Percentiles rank a stretch among this genome's conserved stretches.
Conservation (phyloP, 768 basidiomycete species). For the Agaricus sinodeliciosus region DNA sequence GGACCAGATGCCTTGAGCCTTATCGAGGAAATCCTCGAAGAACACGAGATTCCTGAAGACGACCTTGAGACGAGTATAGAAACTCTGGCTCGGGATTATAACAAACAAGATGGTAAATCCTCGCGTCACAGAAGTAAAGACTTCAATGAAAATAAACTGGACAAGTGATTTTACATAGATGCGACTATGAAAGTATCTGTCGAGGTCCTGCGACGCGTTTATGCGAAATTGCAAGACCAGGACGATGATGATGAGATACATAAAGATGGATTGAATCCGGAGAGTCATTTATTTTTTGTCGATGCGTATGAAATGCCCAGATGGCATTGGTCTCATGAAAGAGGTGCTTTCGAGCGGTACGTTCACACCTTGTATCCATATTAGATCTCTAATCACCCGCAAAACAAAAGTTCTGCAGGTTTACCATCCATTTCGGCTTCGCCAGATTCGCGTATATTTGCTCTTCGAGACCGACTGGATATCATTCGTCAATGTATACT, state of each 20-base stretch:
- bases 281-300: conserved; percentile 75
- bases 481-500: conserved; percentile 91
- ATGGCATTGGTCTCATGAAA: conserved; percentile 85
- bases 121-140: not conserved
- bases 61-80: conserved; percentile 74
- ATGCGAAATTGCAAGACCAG: conserved; percentile 66
- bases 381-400: too few species aligned
- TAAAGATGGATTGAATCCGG: conserved; percentile 68
- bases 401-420: conserved; percentile 34
- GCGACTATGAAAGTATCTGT: conserved; percentile 79
- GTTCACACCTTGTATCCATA: conserved; percentile 10
- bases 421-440: conserved; percentile 73
- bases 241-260: conserved; percentile 42
- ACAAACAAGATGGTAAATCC: conserved; percentile 73
- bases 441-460: conserved; percentile 72
- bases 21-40: conserved; percentile 62
- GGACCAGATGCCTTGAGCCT: conserved; percentile 72
- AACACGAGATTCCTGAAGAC: conserved; percentile 63
- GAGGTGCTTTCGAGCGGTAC: conserved; percentile 86
- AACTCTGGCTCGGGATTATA: conserved; percentile 79
- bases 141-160: not conserved
- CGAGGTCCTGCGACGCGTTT: conserved; percentile 61
- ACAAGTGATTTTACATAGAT: conserved; percentile 33
- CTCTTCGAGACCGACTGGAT: conserved; percentile 79
- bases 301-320: conserved; percentile 95